Base-by-base conservation (phyloP, 495 filamentous ascomycete genomes). In the Choiromyces venosus region DNA sequence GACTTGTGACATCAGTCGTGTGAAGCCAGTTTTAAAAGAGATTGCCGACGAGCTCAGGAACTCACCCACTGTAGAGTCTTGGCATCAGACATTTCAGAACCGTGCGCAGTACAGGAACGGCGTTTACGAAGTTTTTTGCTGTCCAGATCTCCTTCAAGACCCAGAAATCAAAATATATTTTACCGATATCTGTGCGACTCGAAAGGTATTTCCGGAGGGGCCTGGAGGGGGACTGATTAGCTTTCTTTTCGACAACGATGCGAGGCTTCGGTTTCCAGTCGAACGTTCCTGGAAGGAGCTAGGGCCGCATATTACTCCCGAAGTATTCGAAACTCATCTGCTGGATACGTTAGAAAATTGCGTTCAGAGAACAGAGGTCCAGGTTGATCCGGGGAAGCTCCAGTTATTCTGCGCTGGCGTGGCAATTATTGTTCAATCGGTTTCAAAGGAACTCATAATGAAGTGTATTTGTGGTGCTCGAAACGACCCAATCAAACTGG, bases 401-500 rank as follows among this genome's bases (percentile, higher is more conserved):
- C 65, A 35, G 42, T 67, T 74, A 36, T 81, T 81, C 46, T 81
- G 74, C 56, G 70, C 73, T 18, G 79, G 79, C 12, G 25, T 80
- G 40, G 69, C 71, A 18, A 81, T 67, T 36, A 79, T 81, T 36
- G 71, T 81, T 39, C 71, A 74, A 56, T 74, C 71, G 33, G 73
- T 80, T 44, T 69, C 56, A 37, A 73, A 74, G 64, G 79, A 81
- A 40, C 69, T 81, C 38, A 75, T 81, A 37, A 71, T 75, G 61
- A 76, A 77, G 70, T 79, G 76, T 66, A 81, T 81, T 33, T 81
- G 79, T 70, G 79, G 79, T 37, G 73, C 79, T 19, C 76, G 69
- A 71, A 65, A 79, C 65, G 79, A 81, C 74, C 79, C 79, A 21
- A 81, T 81, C 37, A 81, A 81, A 40, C 70, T 81, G 67, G 79